Evolutionary conservation across 1,139 yeast genomes (phyloP).

Genomic region (Kodamaea derodonti): DNA sequence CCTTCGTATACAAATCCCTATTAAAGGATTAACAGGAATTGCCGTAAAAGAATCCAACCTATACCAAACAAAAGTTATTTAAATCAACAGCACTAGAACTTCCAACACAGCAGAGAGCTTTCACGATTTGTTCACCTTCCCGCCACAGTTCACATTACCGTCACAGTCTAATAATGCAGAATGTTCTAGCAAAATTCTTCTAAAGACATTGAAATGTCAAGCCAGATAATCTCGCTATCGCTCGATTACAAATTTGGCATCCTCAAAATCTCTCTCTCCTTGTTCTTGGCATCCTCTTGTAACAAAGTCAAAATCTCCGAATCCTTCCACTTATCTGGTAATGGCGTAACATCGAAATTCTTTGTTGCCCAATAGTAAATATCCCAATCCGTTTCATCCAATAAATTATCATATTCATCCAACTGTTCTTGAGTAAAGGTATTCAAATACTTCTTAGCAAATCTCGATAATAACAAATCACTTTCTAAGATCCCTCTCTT

Average conservation of each 20-base stretch:
- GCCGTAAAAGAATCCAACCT: no score
- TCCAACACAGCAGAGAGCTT: no score
- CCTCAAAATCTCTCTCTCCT: slow-evolving; percentile 67
- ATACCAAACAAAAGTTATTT: no score
- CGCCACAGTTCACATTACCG: no score
- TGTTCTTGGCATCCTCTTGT: slow-evolving; percentile 72
- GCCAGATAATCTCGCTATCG: no score
- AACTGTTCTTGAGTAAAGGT: slow-evolving; percentile 62
- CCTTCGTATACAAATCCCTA: no score
- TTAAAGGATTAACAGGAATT: no score
- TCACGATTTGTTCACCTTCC: no score
- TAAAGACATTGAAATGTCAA: no score
- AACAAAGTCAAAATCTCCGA: slow-evolving; percentile 60
- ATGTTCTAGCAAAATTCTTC: no score
- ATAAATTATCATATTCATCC: slow-evolving; percentile 77
- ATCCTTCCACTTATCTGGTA: slow-evolving; percentile 81
- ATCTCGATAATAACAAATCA: slow-evolving; percentile 78
- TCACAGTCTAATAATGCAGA: no score
- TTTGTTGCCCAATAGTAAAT: slow-evolving; percentile 96
- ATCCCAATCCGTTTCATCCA: slow-evolving; percentile 98
- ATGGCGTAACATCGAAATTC: slow-evolving; percentile 73
- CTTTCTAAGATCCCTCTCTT: slow-evolving; percentile 95
- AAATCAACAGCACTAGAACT: no score
- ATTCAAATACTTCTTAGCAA: slow-evolving; percentile 71
- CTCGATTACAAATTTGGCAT: slow-evolving; percentile 63